Percentiles rank a stretch among this genome's conserved stretches.
These are phyloP conservation scores for Gleditsia sinensis DNA, from an alignment of 306 rosid genomes.

Conservation along the genomic window DNA sequence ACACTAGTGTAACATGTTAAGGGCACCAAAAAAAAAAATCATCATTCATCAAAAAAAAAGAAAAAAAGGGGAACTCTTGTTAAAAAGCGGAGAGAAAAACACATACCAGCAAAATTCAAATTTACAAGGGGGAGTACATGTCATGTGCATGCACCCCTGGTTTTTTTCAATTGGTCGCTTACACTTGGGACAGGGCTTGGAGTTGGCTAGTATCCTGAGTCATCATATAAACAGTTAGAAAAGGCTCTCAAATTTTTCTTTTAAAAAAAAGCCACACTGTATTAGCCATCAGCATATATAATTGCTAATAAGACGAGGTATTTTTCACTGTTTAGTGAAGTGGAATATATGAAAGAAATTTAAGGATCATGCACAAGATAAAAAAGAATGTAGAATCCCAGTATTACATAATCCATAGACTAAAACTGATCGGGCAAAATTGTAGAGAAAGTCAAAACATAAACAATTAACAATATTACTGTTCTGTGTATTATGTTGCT, in stretches of 20 bases:
- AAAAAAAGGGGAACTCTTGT: background rate
- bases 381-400: slow-evolving; percentile 20
- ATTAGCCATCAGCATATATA: background rate
- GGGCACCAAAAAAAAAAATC: background rate
- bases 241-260: slow-evolving; percentile 11
- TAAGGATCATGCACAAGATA: slow-evolving; percentile 8
- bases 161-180: slow-evolving; percentile 90
- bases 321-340: background rate
- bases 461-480: background rate
- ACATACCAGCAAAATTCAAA: slow-evolving; percentile 91
- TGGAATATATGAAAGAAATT: slow-evolving; percentile 17
- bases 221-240: slow-evolving; percentile 32
- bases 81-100: slow-evolving; percentile 1
- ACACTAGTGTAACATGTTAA: background rate
- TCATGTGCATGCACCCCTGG: slow-evolving; percentile 95
- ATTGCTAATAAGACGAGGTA: background rate
- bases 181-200: slow-evolving; percentile 92
- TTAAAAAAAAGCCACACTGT: background rate
- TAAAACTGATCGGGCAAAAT: background rate
- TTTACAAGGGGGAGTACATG: slow-evolving; percentile 91
- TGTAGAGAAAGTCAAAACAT: slow-evolving; percentile 17
- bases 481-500: background rate
- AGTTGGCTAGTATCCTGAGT: slow-evolving; percentile 70
- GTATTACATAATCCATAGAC: slow-evolving; percentile 4
- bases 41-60: background rate